These are phyloP conservation scores for Chrysoporthe puriensis DNA, from an alignment of 2,329 filamentous ascomycete genomes.

Conservation along the genomic window DNA sequence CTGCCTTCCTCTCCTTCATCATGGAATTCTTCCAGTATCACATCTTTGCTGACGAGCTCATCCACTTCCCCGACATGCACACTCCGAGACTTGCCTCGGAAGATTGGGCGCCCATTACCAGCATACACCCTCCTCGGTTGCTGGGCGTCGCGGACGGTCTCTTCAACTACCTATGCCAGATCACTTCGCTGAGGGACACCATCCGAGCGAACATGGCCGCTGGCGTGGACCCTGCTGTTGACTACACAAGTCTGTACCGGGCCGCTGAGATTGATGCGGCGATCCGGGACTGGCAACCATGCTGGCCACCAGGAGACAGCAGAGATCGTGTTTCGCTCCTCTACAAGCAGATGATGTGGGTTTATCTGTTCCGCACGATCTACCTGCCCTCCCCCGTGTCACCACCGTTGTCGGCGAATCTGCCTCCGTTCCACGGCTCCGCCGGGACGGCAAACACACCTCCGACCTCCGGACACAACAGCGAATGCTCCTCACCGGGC, in stretches of 20 bases:
- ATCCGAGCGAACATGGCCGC: slow-evolving; percentile 70
- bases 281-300: slow-evolving; percentile 74
- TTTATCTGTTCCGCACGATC: slow-evolving; percentile 65
- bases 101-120: slow-evolving; percentile 46
- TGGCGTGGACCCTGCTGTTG: slow-evolving; percentile 68
- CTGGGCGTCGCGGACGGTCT: slow-evolving; percentile 83
- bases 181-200: slow-evolving; percentile 74
- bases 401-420: slow-evolving; percentile 30
- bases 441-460: slow-evolving; percentile 34
- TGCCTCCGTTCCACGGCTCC: slow-evolving; percentile 28
- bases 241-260: slow-evolving; percentile 72
- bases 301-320: slow-evolving; percentile 60
- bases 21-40: slow-evolving; percentile 88
- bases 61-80: slow-evolving; percentile 50
- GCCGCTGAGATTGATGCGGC: slow-evolving; percentile 76
- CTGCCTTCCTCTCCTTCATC: slow-evolving; percentile 66
- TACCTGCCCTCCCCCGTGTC: slow-evolving; percentile 51
- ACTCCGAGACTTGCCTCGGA: slow-evolving; percentile 46
- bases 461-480: slow-evolving; percentile 37
- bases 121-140: slow-evolving; percentile 58
- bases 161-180: slow-evolving; percentile 77
- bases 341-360: slow-evolving; percentile 69
- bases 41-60: slow-evolving; percentile 65
- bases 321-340: slow-evolving; percentile 60
- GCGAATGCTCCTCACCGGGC: slow-evolving; percentile 42